Percentiles rank a stretch among this genome's conserved stretches.
These are phyloP conservation scores for Penicillium daleae DNA, from an alignment of 495 filamentous ascomycete species.

Conservation along the genomic window DNA sequence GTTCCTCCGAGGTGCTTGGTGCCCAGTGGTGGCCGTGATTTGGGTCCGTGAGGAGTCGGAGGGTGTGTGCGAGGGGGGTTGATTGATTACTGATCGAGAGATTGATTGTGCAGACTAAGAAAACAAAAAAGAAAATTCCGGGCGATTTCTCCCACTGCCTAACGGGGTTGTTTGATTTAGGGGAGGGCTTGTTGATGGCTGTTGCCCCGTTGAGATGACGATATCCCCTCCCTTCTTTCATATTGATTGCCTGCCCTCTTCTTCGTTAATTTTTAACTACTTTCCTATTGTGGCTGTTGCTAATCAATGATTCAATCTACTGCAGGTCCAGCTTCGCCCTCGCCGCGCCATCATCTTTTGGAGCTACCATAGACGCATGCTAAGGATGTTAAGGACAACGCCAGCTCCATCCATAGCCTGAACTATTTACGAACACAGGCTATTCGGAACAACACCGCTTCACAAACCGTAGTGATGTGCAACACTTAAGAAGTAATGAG, in stretches of 20 bases:
- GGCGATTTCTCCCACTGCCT: not conserved
- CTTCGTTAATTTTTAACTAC: not conserved
- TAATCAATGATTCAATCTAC: too few relatives aligned
- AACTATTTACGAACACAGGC: not conserved
- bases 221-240: too few relatives aligned
- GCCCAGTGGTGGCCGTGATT: not conserved
- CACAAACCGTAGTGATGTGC: not conserved
- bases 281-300: not conserved
- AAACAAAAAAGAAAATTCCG: not conserved
- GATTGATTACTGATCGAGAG: not conserved
- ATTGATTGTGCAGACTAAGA: not conserved
- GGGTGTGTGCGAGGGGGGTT: not conserved
- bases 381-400: not conserved
- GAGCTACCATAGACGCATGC: not conserved
- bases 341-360: not conserved
- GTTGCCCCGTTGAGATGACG: not conserved
- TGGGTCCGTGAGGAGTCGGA: not conserved
- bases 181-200: constrained; percentile 1
- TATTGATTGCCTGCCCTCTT: too few relatives aligned
- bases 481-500: not conserved
- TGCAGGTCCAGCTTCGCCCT: not conserved
- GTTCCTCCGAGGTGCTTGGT: not conserved
- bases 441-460: not conserved
- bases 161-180: not conserved
- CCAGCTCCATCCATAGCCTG: not conserved